These are phyloP conservation scores for Starmerella powellii DNA, from an alignment of 805 yeast genomes.

Conservation along the genomic window DNA sequence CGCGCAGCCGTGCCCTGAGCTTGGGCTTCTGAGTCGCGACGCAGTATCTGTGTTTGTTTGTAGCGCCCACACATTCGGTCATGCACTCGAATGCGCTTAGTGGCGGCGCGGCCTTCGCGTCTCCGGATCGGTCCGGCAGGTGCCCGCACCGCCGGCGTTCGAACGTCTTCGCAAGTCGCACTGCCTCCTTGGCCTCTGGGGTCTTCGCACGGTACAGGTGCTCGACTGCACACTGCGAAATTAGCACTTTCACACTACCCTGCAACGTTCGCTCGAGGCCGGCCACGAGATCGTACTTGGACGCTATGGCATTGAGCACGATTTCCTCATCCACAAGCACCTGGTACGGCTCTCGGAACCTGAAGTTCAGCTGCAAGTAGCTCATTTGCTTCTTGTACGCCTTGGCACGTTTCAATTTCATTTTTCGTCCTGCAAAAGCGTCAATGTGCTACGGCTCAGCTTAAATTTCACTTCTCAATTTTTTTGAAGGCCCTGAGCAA, in stretches of 20 bases:
- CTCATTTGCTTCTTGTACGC: conserved; percentile 87
- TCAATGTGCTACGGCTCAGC: neutral
- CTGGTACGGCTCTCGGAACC: conserved; percentile 89
- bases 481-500: too few species aligned
- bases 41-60: conserved; percentile 81
- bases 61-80: conserved; percentile 20
- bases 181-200: conserved; percentile 45
- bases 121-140: conserved; percentile 17
- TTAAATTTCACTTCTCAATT: neutral
- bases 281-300: conserved; percentile 67
- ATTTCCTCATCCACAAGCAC: conserved; percentile 74
- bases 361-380: conserved; percentile 71
- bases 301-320: conserved; percentile 49
- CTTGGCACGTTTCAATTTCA: conserved; percentile 96
- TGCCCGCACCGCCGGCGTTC: conserved; percentile 94
- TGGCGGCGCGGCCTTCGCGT: conserved; percentile 11
- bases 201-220: conserved; percentile 60
- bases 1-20: conserved; percentile 56
- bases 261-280: conserved; percentile 74
- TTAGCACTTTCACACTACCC: conserved; percentile 74
- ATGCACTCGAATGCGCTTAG: conserved; percentile 65
- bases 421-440: conserved; percentile 28
- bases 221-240: conserved; percentile 92
- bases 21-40: conserved; percentile 73
- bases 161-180: conserved; percentile 64